phyloP scores from a whole-genome alignment of 306 rosid genomes.

The Begonia peltatifolia region DNA sequence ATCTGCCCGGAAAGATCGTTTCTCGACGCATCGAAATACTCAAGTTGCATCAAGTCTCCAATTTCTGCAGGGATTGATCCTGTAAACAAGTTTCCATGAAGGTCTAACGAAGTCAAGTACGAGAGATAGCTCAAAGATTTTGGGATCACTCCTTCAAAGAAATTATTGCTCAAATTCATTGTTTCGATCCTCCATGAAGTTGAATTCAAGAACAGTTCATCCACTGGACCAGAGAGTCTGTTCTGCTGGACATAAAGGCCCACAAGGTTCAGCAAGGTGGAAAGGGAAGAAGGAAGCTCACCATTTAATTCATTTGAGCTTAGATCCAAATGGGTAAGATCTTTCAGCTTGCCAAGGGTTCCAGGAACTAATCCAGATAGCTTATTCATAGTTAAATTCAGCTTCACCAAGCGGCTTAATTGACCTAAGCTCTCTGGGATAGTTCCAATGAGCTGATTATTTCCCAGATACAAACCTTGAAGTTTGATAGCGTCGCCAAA shows the following conservation, averaged over 20 bases:
- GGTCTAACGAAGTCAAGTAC: slow-evolving; percentile 63
- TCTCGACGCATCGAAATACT: slow-evolving; percentile 61
- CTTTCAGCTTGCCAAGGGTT: slow-evolving; percentile 51
- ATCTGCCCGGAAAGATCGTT: slow-evolving; percentile 56
- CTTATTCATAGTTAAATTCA: slow-evolving; percentile 75
- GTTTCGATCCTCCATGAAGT: slow-evolving; percentile 81
- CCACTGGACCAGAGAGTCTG: slow-evolving; percentile 49
- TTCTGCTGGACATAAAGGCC: slow-evolving; percentile 82
- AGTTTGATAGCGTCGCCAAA: slow-evolving; percentile 54
- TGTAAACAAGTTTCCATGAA: slow-evolving; percentile 52
- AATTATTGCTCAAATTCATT: slow-evolving; percentile 62
- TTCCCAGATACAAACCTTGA: slow-evolving; percentile 76
- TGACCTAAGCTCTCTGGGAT: slow-evolving; percentile 57
- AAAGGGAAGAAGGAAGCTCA: slow-evolving; percentile 59
- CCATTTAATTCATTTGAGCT: slow-evolving; percentile 65
- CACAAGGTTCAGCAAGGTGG: slow-evolving; percentile 46
- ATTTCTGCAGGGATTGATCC: slow-evolving; percentile 75
- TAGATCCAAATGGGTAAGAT: slow-evolving; percentile 65
- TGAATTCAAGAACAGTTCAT: slow-evolving; percentile 44
- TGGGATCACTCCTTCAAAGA: slow-evolving; percentile 54
- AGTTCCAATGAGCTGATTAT: slow-evolving; percentile 45
- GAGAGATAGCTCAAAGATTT: slow-evolving; percentile 62
- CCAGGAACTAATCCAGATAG: slow-evolving; percentile 53
- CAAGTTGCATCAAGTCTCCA: slow-evolving; percentile 67
- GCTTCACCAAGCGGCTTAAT: slow-evolving; percentile 63